Evolutionary conservation across 2,329 filamentous ascomycete genomes (phyloP).

Genomic region (Scedosporium dehoogii): DNA sequence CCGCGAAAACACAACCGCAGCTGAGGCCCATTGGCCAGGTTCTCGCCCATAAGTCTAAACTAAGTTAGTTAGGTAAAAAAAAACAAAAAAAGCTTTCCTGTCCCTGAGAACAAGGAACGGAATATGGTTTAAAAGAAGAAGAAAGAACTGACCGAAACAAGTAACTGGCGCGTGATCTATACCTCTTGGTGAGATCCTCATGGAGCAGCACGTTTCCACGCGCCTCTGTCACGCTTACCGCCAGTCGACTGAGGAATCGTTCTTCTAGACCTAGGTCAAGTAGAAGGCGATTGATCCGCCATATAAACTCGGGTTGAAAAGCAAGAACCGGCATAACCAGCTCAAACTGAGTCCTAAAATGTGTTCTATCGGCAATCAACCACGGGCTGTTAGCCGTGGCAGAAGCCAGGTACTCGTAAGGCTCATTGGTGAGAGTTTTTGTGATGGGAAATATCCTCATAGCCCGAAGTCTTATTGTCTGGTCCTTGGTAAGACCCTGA

Average conservation of each 20-base stretch:
- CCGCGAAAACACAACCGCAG: not conserved
- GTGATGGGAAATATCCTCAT: not conserved
- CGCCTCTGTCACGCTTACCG: slow-evolving; percentile 5
- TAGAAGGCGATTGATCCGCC: slow-evolving; percentile 4
- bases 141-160: slow-evolving; percentile 4
- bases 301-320: slow-evolving; percentile 2
- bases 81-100: no score
- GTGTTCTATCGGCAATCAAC: slow-evolving; percentile 8
- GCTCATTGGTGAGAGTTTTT: not conserved
- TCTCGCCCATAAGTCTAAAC: slow-evolving; percentile 3
- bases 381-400: not conserved
- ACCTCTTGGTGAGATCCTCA: slow-evolving; percentile 2
- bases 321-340: slow-evolving; percentile 4
- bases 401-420: not conserved
- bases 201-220: not conserved
- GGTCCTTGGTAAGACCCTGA: not conserved
- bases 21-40: not conserved
- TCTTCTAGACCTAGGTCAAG: not conserved
- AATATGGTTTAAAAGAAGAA: not conserved
- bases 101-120: not conserved
- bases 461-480: not conserved
- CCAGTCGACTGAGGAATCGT: slow-evolving; percentile 4
- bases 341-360: slow-evolving; percentile 2
- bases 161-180: not conserved
- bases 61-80: not conserved